Base-by-base conservation (phyloP, 2,329 filamentous ascomycete species). In the Periconia macrospinosa region DNA sequence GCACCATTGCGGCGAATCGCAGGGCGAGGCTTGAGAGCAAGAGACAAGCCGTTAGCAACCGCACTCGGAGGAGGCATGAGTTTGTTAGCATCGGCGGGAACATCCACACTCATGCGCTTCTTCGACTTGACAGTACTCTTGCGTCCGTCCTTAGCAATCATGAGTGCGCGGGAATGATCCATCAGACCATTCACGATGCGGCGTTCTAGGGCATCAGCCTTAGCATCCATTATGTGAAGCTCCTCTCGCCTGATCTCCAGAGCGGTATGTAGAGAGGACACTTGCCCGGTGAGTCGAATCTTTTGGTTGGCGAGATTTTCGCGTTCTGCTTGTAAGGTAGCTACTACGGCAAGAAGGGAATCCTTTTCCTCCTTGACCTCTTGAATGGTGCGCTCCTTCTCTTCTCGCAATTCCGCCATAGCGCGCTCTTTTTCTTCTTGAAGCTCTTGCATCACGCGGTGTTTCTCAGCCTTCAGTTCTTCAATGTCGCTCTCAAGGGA, bases 141-240 rank as follows among this genome's bases (percentile, higher is more conserved):
- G 33, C 70, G 67, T 50, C 83, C 77, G 8, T 66, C 67, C 76
- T 90, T 88, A 61, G 86, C 80, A 79, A 94, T 89, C 53, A 97
- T 83, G n/a, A 97, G 81, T 23, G 93, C 87, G 7, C 93, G 89
- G 18, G 93, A 97, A 71, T 97, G 93, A 65, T 97, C 92, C 77
- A 99, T 95, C 58, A 97, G 91, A 23, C 93, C 92, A 61, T 97
- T 93, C 30, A 99, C 79, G 62, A 99, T 96, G 23, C 94, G 87
- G 49, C 92, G 89, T 76, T 99, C 94, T 20, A 99, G 81, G 3
- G 86, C 85, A 71, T 97, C 92, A 2, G 93, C 94, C 57, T 93
- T 89, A 11, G 83, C 80, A 71, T 97, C 93, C 90, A 99, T 97
- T 23, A 89, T 83, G 44, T 91, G 86, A 54, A 99, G 85, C 76